Base-by-base conservation (phyloP, 2,329 filamentous ascomycete species). In the Alternaria longipes region DNA sequence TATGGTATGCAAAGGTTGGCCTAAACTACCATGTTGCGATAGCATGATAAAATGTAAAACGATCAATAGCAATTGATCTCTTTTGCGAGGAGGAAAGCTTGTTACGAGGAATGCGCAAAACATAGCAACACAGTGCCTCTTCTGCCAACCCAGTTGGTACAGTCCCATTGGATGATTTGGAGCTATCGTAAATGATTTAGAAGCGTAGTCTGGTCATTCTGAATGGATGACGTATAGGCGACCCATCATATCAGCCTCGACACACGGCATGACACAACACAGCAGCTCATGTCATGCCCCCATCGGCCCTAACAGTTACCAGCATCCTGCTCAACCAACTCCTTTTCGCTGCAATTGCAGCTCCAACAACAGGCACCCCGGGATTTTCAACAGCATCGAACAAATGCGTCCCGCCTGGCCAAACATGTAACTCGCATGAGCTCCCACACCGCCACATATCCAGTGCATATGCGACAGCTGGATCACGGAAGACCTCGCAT, bases 401-500 rank as follows among this genome's bases (percentile, higher is more conserved):
- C 5, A 59, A 5, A 34, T 69, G 66, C 22, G 38, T 49, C 0
- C 54, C 66, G 7, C 66, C 66, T 1, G 65, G 66, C 66, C 65
- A 69, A 46, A 67, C 50, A 41, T 69, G 66, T 49, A 69, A 41
- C 28, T 69, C 66, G 44, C 66, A 69, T 6, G 66, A 65, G 6
- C 63, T 62, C n/a, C 54, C 66, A 58, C 63, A 64, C 8, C 57
- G 59, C 65, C 64, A 70, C 66, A 69, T 60, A 20, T 54, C 54
- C 42, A 42, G 53, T 2, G 68, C 68, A 44, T 59, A 69, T 36
- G 26, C 41, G 9, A 70, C 63, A 16, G 63, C 58, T 7, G 53
- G 60, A 34, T 70, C 68, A 18, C 68, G 65, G 12, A 70, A 66
- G 1, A 66, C 65, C 50, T 70, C 68, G 56, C 68, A 70, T 49